Evolutionary conservation across 2,329 filamentous ascomycete genomes (phyloP), one percentile per base, ranked within the genome.

Genomic region (Alternaria sp.): DNA sequence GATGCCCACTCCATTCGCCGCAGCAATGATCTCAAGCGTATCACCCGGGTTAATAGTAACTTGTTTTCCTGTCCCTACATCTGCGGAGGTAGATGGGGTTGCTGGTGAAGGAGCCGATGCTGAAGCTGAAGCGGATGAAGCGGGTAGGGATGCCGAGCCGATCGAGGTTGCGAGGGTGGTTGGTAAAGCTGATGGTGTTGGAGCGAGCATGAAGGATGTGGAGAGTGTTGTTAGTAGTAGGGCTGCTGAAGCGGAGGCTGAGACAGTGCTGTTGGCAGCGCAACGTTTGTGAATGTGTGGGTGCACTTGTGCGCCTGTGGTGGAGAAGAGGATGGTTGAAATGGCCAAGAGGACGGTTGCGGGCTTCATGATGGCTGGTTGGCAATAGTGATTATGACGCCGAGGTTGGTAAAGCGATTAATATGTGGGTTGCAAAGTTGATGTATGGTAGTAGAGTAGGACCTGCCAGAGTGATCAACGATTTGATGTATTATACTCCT

Each of bases 21-120:
- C 20, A 9, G 55, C 46, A 7, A 57, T 44, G 6, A 18, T 52
- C 40, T 52, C 40, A 1, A 57, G 30, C 20, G 55, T 57, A 28
- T 57, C 55, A 22, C 55, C 46, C 3, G 20, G 9, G 8, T 25
- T 10, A 8, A 57, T 27, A 9, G 40, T 57, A 9, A 52, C 22
- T 41, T 52, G 50, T 30, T 41, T 52, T n/a, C 22, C n/a, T 11
- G 36, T 27, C 14, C 34, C 22, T 16, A 12, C 34, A 34, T 7
- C 8, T 20, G 22, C 10, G 22, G 49, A 52, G 25, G 22, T 3
- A 1, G 48, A n/a, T 6, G 46, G 18, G 4, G 46, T 49, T 8
- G 46, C 28, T 34, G 46, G 46, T 8, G 45, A 34, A 18, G 45
- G 8, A 7, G 32, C 32, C 14, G 32, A 30, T 10, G 28, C 12